Percentiles rank a stretch among this genome's conserved stretches.
Conservation (phyloP, 169 alveolate species). For the Eimeria sp. region DNA sequence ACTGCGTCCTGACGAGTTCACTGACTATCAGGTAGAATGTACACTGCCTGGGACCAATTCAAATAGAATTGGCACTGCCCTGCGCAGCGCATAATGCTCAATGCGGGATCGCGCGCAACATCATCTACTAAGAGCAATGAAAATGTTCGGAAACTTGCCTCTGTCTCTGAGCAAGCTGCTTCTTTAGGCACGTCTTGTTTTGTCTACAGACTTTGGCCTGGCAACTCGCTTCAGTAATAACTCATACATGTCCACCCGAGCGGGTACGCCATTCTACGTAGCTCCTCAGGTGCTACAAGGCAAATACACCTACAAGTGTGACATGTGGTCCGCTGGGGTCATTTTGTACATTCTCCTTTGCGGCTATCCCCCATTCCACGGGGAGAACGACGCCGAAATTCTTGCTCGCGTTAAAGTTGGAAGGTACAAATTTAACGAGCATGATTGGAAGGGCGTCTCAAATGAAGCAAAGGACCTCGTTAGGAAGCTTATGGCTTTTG, state of each 20-base stretch:
- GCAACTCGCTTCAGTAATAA: constrained; percentile 89
- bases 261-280: constrained; percentile 96
- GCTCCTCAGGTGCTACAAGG: constrained; percentile 98
- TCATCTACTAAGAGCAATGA: neutral
- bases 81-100: neutral
- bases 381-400: constrained; percentile 91
- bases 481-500: constrained; percentile 90
- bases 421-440: constrained; percentile 87
- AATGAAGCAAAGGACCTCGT: constrained; percentile 96
- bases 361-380: constrained; percentile 94
- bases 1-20: neutral
- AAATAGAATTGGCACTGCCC: neutral
- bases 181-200: neutral
- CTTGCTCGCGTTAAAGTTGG: constrained; percentile 85
- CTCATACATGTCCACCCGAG: constrained; percentile 81
- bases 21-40: neutral
- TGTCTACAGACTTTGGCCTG: constrained; percentile 92
- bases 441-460: constrained; percentile 93
- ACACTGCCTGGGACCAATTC: neutral
- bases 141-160: neutral
- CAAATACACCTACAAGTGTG: constrained; percentile 96
- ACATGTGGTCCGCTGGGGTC: constrained; percentile 97
- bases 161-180: neutral
- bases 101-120: neutral
- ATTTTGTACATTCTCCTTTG: constrained; percentile 93